Base-by-base conservation (phyloP, 2,329 filamentous ascomycete species). In the Ilyonectria mors-panacis region DNA sequence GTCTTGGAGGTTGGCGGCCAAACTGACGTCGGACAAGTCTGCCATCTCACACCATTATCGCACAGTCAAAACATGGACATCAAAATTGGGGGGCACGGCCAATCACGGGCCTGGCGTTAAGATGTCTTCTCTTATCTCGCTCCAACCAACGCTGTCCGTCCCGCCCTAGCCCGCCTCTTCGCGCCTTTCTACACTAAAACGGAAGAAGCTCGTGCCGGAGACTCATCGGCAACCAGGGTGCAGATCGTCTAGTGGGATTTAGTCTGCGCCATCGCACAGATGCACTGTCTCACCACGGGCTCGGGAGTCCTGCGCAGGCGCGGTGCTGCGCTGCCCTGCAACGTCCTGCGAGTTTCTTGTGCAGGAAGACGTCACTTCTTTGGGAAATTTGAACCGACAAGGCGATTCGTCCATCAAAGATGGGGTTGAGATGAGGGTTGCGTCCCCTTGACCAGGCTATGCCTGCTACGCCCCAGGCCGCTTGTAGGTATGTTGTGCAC, bases 91-190 rank as follows among this genome's bases (percentile, higher is more conserved):
- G 48, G 64, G 55, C 48, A 23, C 59, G 66, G 69, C 82, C 82
- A 84, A 84, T 84, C 81, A 83, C 21, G 8, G 23, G 21, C 50
- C 17, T 30, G n/a, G 64, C 59, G 61, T 66, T 65, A 42, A 54
- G 65, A 65, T 67, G 67, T 56, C 54, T 62, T 71, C 76, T 64
- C 83, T 85, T 85, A 85, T 85, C 83, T 81, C 71, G 69, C 72
- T 66, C 81, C 82, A 83, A 81, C 78, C 78, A 82, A 62, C 47
- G 57, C 51, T 64, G 56, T 28, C 67, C 64, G 65, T 72, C 63
- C 65, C 58, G 47, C 66, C 56, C 33, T 30, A 57, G 57, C 63
- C 57, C 53, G 58, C 54, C 47, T 57, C 62, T 55, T 69, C 26
- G 58, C 56, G 60, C 48, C 48, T 64, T 53, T 63, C 21, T 35